Percentiles rank a stretch among this genome's conserved stretches.
Evolutionary conservation across 257 asterid genomes (phyloP).

Genomic region (Solanum arcanum): DNA sequence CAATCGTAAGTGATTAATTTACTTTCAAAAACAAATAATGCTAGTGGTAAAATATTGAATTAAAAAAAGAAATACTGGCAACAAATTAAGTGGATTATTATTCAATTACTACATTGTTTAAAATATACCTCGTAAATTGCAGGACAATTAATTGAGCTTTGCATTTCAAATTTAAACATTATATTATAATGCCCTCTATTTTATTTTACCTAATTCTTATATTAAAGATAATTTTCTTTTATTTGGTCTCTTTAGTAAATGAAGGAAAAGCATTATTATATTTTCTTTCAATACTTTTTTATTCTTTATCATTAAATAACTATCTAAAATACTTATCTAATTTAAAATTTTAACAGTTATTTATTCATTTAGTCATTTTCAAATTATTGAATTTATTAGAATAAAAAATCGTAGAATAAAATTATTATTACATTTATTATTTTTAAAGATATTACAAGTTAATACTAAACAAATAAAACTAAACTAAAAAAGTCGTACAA

Average conservation of each 20-base stretch:
- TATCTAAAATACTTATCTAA: too few relatives aligned
- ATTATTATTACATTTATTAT: neutral
- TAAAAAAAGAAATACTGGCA: neutral
- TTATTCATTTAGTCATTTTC: neutral
- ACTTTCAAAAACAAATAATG: neutral
- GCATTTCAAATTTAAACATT: neutral
- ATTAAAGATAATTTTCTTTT: too few relatives aligned
- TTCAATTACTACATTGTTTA: neutral
- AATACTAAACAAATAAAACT: neutral
- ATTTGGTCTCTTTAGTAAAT: too few relatives aligned
- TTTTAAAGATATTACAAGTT: neutral
- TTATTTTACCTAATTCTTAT: neutral
- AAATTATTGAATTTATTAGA: neutral
- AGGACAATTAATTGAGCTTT: neutral
- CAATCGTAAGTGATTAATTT: neutral
- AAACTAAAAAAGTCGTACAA: rapidly evolving
- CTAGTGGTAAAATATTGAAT: neutral
- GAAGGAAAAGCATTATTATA: too few relatives aligned
- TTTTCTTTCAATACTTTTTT: too few relatives aligned
- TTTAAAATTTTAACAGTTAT: neutral
- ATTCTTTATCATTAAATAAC: too few relatives aligned
- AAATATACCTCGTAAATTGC: neutral
- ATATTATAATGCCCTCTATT: neutral
- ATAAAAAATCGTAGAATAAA: neutral
- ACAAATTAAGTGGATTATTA: neutral